A percentile compares a stretch with the other conserved stretches of the same genome.
phyloP scores from a whole-genome alignment of 805 yeast genomes.

The Nakazawaea populi region DNA sequence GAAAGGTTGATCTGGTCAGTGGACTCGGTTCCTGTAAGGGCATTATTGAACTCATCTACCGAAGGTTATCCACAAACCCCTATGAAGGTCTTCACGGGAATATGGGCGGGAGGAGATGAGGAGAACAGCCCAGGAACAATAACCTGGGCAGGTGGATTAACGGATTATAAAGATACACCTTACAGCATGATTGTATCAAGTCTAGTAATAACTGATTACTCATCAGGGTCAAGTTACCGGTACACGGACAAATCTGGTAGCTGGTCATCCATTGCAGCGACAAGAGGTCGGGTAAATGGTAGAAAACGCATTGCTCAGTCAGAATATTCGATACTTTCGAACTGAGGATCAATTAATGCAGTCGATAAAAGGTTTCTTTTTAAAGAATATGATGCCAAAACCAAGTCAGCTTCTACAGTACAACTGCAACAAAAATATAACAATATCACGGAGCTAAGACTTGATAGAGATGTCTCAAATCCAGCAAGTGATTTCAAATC shows the following conservation, averaged over 20 bases:
- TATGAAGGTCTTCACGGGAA: conserved; percentile 62
- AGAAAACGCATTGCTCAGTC: conserved; percentile 39
- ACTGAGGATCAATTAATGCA: too few relatives aligned
- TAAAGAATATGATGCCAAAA: too few relatives aligned
- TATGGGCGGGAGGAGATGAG: conserved; percentile 83
- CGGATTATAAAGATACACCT: conserved; percentile 62
- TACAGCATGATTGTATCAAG: conserved; percentile 60
- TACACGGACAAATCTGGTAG: conserved; percentile 52
- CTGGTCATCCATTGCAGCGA: conserved; percentile 54
- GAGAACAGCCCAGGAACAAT: conserved; percentile 61
- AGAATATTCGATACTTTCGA: conserved; percentile 33
- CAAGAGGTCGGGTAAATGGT: conserved; percentile 57
- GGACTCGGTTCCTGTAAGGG: conserved; percentile 67
- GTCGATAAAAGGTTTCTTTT: neutral
- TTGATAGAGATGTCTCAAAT: too few relatives aligned
- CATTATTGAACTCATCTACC: conserved; percentile 43
- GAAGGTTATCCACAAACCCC: conserved; percentile 92
- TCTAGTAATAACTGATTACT: conserved; percentile 61
- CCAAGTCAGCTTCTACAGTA: too few relatives aligned
- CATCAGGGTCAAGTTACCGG: conserved; percentile 53
- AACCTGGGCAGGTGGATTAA: conserved; percentile 77
- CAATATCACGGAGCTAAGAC: too few relatives aligned
- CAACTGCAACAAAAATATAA: too few relatives aligned
- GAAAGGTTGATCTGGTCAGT: conserved; percentile 62
- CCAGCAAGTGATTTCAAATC: too few relatives aligned